phyloP scores from a whole-genome alignment of 768 basidiomycete species.

The Cystobasidium tubakii region DNA sequence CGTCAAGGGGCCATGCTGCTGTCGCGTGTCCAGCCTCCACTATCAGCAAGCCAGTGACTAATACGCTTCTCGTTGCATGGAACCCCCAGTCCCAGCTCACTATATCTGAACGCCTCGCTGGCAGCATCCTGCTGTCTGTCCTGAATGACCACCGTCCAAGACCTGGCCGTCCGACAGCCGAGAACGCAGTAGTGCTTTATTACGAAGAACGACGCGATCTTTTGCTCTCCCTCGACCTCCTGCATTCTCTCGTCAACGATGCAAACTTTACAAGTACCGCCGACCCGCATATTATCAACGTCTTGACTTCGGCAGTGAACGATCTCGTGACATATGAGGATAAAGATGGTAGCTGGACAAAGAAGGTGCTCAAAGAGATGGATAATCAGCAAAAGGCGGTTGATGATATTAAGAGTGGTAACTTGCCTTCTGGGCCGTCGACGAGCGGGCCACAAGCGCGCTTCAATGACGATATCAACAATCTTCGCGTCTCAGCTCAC shows the following conservation, averaged over 20 bases:
- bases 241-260: conserved; percentile 60
- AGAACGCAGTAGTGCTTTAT: conserved; percentile 62
- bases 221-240: conserved; percentile 63
- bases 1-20: not conserved
- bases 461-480: conserved; percentile 40
- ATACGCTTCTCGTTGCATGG: not conserved
- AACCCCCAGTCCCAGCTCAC: conserved; percentile 58
- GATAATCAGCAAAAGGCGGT: conserved; percentile 40
- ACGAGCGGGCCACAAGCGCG: conserved; percentile 36
- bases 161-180: conserved; percentile 58
- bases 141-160: conserved; percentile 65
- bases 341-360: conserved; percentile 40
- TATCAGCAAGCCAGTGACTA: not conserved
- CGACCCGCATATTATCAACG: conserved; percentile 45
- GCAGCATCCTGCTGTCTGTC: conserved; percentile 53
- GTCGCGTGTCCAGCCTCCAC: too few species aligned
- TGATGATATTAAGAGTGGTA: conserved; percentile 36
- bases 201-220: conserved; percentile 66
- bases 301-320: conserved; percentile 37
- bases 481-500: conserved; percentile 26
- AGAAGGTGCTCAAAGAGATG: conserved; percentile 42
- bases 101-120: conserved; percentile 74
- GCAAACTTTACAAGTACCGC: conserved; percentile 63
- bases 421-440: conserved; percentile 6
- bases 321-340: conserved; percentile 42